Base-by-base conservation (phyloP, 495 filamentous ascomycete species). In the Pseudoneurospora amorphoporcata region DNA sequence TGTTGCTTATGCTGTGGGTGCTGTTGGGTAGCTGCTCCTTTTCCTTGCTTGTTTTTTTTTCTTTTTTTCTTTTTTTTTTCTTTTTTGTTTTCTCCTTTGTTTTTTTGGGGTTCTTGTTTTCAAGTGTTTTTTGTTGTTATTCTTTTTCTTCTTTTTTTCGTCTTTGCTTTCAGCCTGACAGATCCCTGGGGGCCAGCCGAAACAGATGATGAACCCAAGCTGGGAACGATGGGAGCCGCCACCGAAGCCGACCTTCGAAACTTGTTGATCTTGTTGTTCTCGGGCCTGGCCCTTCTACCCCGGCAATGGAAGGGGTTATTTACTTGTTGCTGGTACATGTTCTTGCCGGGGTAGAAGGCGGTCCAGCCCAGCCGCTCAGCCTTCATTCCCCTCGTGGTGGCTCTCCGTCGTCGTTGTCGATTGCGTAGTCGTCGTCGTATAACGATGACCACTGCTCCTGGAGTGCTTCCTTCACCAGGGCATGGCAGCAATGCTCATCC, bases 401-500 rank as follows among this genome's bases (percentile, higher is more conserved):
- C 29, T 65, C 29, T 8, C 14, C 53, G 3, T 17, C 53, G 0
- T 65, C 53, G 14, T 17, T 12, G 29, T 8, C 14, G 23, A 65
- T 3, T 2, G 14, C 2, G 53, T 32, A 32, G 1, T 65, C 53
- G 0, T 8, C 14, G 29, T 65, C 7, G 2, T n/a, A n/a, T n/a
- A 65, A 65, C 29, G 53, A 65, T 14, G 7, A 65, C 53, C 53
- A 65, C 53, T 65, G 53, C 53, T 7, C 12, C 53, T 35, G 12
- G 53, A 65, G 53, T 17, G 23, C 53, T 37, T 65, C 53, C 35
- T 1, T 5, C 0, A 37, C 35, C 35, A 3, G 1, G 91, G 82
- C 95, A 3, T 37, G 91, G 82, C 95, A 95, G 2, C 68, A 38
- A 69, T 76, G 39, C 71, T 77, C 73, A 45, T 79, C 77, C 35